These are phyloP conservation scores for Jatropha multifida DNA, from an alignment of 441 rosid species.

Conservation along the genomic window DNA sequence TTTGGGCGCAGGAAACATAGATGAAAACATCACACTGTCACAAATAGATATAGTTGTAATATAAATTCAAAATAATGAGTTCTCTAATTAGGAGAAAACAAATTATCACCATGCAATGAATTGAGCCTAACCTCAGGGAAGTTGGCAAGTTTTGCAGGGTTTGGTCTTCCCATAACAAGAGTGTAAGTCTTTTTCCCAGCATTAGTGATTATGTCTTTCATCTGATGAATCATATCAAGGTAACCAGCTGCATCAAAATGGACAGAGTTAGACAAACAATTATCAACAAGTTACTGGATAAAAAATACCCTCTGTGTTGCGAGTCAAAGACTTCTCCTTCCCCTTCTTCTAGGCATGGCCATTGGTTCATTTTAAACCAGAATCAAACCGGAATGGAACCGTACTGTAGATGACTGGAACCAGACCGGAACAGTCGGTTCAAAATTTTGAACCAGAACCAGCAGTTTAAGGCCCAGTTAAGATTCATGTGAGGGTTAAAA, in stretches of 20 bases:
- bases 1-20: slow-evolving; percentile 85
- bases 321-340: too few species aligned
- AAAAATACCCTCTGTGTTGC: not conserved
- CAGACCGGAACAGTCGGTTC: too few species aligned
- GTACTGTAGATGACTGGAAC: too few species aligned
- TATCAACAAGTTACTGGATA: slow-evolving; percentile 12
- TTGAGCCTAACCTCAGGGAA: slow-evolving; percentile 68
- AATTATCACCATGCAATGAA: slow-evolving; percentile 4
- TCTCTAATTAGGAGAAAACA: not conserved
- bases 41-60: slow-evolving; percentile 17
- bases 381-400: too few species aligned
- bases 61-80: slow-evolving; percentile 10
- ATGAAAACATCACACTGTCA: slow-evolving; percentile 83
- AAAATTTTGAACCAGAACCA: too few species aligned
- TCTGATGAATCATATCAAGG: slow-evolving; percentile 79
- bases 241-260: slow-evolving; percentile 72
- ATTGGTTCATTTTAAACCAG: too few species aligned
- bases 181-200: slow-evolving; percentile 84
- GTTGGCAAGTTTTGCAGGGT: slow-evolving; percentile 97
- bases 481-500: too few species aligned
- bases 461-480: too few species aligned
- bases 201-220: slow-evolving; percentile 67
- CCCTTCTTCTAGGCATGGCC: too few species aligned
- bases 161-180: slow-evolving; percentile 91
- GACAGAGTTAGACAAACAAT: slow-evolving; percentile 18